Evolutionary conservation across 1,284 basidiomycete genomes (phyloP).

Genomic region (Trichosporon ovoides): DNA sequence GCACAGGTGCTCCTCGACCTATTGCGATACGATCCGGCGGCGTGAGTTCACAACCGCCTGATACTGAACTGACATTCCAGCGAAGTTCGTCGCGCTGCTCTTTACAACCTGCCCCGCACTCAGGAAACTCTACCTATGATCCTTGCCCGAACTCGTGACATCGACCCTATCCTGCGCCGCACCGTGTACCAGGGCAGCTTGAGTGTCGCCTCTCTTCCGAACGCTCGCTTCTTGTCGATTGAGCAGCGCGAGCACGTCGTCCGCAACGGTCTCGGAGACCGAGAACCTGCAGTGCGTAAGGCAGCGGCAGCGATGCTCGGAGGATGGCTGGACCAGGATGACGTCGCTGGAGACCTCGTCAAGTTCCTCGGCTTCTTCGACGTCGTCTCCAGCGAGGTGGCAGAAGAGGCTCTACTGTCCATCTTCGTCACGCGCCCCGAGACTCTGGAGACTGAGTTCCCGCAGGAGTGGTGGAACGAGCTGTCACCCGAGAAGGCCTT

Average conservation of each 20-base stretch:
- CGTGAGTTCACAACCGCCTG: conserved; percentile 55
- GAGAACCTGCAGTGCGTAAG: conserved; percentile 73
- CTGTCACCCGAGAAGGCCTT: conserved; percentile 78
- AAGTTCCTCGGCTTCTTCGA: conserved; percentile 62
- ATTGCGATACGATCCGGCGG: conserved; percentile 69
- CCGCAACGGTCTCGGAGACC: conserved; percentile 77
- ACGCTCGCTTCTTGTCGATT: conserved; percentile 65
- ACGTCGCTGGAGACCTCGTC: conserved; percentile 50
- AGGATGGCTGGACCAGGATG: conserved; percentile 64
- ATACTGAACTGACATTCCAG: conserved; percentile 49
- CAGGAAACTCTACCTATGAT: conserved; percentile 61
- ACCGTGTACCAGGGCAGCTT: conserved; percentile 68
- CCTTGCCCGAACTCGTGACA: conserved; percentile 78
- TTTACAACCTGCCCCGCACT: conserved; percentile 70
- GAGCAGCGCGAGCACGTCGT: conserved; percentile 73
- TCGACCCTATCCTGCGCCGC: conserved; percentile 74
- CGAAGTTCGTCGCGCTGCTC: conserved; percentile 82
- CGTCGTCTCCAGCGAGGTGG: conserved; percentile 56
- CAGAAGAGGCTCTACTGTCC: conserved; percentile 62
- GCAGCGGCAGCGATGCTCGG: conserved; percentile 73
- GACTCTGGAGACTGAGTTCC: conserved; percentile 66
- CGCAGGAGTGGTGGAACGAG: conserved; percentile 65
- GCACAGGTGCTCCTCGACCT: conserved; percentile 67
- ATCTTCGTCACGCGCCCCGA: conserved; percentile 61
- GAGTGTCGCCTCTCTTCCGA: conserved; percentile 55